Evolutionary conservation across 1,284 basidiomycete species (phyloP).

Genomic region (Baeospora myosura): DNA sequence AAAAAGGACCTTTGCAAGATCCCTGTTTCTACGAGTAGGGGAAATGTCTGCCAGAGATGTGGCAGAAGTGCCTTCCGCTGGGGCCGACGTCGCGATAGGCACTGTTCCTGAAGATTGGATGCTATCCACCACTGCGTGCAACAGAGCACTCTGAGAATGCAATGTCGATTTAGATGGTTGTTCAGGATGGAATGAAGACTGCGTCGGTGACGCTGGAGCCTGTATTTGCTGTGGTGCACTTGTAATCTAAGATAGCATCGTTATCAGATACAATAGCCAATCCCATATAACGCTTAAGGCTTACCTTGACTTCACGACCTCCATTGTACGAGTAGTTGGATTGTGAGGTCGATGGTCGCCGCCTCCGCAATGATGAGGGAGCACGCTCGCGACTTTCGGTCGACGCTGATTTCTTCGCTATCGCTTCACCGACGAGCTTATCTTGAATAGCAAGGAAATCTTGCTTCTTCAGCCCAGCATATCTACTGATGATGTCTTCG

Average conservation of each 20-base stretch:
- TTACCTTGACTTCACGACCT: conserved; percentile 9
- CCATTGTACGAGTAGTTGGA: conserved; percentile 69
- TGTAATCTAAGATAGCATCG: conserved; percentile 39
- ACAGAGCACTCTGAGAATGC: conserved; percentile 36
- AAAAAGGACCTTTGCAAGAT: conserved; percentile 68
- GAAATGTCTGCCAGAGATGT: conserved; percentile 37
- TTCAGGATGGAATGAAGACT: conserved; percentile 29
- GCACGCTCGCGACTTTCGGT: conserved; percentile 50
- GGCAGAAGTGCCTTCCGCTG: conserved; percentile 13
- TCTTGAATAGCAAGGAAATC: conserved; percentile 70
- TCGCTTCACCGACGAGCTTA: conserved; percentile 54
- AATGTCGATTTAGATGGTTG: conserved; percentile 42
- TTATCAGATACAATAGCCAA: no score
- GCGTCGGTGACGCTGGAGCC: conserved; percentile 24
- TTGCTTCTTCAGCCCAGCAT: conserved; percentile 57
- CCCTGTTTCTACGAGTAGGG: conserved; percentile 54
- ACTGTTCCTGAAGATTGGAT: conserved; percentile 34
- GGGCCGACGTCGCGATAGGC: not conserved
- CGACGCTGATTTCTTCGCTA: conserved; percentile 41
- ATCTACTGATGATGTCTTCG: conserved; percentile 55
- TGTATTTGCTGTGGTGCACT: conserved; percentile 50
- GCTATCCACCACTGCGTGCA: conserved; percentile 63
- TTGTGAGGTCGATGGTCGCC: conserved; percentile 74
- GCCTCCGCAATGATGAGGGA: conserved; percentile 51
- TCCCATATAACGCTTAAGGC: no score